Evolutionary conservation across 208 protist species (phyloP).

Genomic region (Acanthamoeba royreba): DNA sequence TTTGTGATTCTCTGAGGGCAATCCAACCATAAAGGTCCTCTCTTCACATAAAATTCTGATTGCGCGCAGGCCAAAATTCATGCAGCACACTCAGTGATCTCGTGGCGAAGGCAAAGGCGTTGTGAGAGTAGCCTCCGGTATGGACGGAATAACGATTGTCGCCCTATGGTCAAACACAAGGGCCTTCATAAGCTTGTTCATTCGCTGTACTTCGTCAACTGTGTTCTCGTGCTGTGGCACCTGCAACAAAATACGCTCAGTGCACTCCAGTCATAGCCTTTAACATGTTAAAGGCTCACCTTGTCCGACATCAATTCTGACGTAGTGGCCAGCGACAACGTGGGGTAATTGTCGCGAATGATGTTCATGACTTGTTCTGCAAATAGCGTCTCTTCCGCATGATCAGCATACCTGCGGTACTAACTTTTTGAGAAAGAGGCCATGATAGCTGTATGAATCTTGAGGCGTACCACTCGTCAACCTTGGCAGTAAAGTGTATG

Average conservation of each 20-base stretch:
- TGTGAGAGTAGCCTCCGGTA: neutral
- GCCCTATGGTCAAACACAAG: neutral
- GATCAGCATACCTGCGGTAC: neutral
- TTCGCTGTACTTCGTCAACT: neutral
- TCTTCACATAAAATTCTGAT: too few species aligned
- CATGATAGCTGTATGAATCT: too few species aligned
- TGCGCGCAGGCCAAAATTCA: too few species aligned
- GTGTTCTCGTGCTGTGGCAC: neutral
- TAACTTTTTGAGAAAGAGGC: too few species aligned
- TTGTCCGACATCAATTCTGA: neutral
- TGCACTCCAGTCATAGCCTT: neutral
- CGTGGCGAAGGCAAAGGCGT: neutral
- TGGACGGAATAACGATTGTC: neutral
- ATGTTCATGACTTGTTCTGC: neutral
- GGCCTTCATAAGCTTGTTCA: neutral
- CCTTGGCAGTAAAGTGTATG: slow-evolving; percentile 17
- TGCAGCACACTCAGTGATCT: too few species aligned
- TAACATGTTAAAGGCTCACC: neutral
- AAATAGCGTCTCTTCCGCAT: slow-evolving; percentile 2
- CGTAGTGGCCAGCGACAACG: neutral
- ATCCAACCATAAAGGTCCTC: too few species aligned
- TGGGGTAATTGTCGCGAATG: neutral
- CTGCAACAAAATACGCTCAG: neutral
- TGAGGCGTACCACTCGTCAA: slow-evolving; percentile 12
- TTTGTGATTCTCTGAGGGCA: neutral